Percentiles rank a stretch among this genome's conserved stretches.
phyloP scores from a whole-genome alignment of 805 yeast genomes.

The Lachancea kluyveri region DNA sequence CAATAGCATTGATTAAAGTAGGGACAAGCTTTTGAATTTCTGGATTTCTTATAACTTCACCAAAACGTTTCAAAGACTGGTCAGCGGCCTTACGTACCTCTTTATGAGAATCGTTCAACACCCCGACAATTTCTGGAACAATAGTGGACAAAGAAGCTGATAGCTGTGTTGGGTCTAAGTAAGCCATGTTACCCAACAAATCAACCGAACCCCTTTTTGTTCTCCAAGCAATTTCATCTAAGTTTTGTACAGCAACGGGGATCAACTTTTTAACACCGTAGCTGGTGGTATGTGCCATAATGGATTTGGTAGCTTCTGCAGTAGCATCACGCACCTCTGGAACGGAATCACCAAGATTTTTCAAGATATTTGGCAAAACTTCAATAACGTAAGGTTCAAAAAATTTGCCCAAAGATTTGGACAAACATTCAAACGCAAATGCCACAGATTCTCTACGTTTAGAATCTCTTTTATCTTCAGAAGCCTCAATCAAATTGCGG shows the following conservation, averaged over 20 bases:
- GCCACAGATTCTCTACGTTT: conserved; percentile 82
- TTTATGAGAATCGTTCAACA: conserved; percentile 89
- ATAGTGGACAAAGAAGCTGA: conserved; percentile 83
- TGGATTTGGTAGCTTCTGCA: conserved; percentile 73
- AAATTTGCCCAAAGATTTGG: conserved; percentile 62
- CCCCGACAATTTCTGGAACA: conserved; percentile 95
- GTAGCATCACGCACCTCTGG: conserved; percentile 89
- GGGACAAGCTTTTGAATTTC: conserved; percentile 94
- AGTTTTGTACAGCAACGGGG: conserved; percentile 80
- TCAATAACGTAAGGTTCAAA: conserved; percentile 96
- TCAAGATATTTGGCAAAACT: conserved; percentile 72
- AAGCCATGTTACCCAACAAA: conserved; percentile 95
- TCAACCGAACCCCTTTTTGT: conserved; percentile 96
- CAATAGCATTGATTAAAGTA: conserved; percentile 79
- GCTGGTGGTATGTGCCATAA: conserved; percentile 88
- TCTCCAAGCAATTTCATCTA: conserved; percentile 92
- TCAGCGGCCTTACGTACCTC: conserved; percentile 97
- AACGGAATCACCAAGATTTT: conserved; percentile 76
- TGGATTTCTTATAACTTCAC: conserved; percentile 95
- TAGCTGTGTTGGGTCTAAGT: conserved; percentile 88
- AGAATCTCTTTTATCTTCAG: conserved; percentile 78
- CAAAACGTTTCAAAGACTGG: conserved; percentile 79
- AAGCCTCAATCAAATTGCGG: conserved; percentile 68
- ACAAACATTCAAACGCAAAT: conserved; percentile 76
- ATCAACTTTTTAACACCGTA: conserved; percentile 87